Evolutionary conservation across 2,329 filamentous ascomycete species (phyloP).

Genomic region (Aspergillus jensenii): DNA sequence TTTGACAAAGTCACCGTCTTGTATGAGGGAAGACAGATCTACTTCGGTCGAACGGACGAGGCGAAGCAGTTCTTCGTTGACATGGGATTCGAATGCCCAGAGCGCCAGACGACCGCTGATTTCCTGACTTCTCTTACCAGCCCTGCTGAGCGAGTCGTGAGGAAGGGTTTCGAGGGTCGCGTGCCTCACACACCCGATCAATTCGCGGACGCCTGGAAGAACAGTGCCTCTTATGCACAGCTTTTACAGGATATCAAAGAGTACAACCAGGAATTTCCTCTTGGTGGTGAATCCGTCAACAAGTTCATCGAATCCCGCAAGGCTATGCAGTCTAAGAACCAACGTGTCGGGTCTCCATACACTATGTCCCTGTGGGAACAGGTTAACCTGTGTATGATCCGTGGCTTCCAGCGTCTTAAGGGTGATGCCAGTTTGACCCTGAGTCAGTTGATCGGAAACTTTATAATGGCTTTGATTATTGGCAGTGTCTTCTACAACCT

Average conservation of each 20-base stretch:
- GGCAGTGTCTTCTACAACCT: constrained; percentile 81
- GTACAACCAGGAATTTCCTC: constrained; percentile 43
- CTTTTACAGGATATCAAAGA: constrained; percentile 46
- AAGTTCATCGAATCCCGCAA: constrained; percentile 43
- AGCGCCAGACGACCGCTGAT: constrained; percentile 68
- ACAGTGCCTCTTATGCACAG: constrained; percentile 48
- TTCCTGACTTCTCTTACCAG: constrained; percentile 72
- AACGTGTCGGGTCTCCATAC: constrained; percentile 72
- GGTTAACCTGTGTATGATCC: constrained; percentile 73
- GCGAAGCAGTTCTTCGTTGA: constrained; percentile 68
- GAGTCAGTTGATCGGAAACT: constrained; percentile 66
- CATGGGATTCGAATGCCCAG: constrained; percentile 69
- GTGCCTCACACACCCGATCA: constrained; percentile 70
- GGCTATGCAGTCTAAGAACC: constrained; percentile 45
- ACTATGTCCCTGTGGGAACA: constrained; percentile 78
- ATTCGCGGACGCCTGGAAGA: constrained; percentile 60
- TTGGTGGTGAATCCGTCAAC: constrained; percentile 42
- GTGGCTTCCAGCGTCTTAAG: constrained; percentile 73
- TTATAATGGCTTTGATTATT: constrained; percentile 74
- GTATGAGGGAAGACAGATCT: constrained; percentile 76
- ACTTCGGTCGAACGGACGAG: constrained; percentile 63
- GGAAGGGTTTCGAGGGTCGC: constrained; percentile 59
- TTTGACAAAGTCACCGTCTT: constrained; percentile 74
- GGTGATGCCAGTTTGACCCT: constrained; percentile 76
- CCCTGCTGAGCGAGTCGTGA: constrained; percentile 58